A percentile compares a stretch with the other conserved stretches of the same genome.
Conservation (phyloP, 805 yeast genomes). For the Hanseniaspora clermontiae region DNA sequence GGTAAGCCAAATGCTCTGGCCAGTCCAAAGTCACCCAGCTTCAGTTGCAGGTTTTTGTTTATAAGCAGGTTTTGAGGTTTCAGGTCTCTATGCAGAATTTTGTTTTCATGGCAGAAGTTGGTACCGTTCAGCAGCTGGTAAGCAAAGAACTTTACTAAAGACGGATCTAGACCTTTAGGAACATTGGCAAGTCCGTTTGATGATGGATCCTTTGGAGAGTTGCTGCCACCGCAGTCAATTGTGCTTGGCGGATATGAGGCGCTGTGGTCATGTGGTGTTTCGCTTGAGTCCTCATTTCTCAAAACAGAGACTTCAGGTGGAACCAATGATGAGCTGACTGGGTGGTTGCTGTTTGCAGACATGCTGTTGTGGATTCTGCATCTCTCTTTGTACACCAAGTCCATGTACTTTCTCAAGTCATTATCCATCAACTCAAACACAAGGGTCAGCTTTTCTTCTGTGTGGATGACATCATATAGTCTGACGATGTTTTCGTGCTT, state of each 20-base stretch:
- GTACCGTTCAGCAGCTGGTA: conserved; percentile 84
- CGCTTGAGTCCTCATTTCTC: not conserved
- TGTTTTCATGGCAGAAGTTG: conserved; percentile 84
- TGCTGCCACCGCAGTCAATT: not conserved
- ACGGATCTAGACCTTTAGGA: conserved; percentile 29
- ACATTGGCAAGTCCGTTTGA: conserved; percentile 18
- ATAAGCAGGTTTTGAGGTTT: conserved; percentile 93
- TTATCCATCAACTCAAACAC: conserved; percentile 90
- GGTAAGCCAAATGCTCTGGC: conserved; percentile 98
- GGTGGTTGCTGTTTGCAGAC: not conserved
- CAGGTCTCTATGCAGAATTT: conserved; percentile 87
- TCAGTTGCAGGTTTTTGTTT: conserved; percentile 88
- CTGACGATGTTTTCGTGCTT: conserved; percentile 87
- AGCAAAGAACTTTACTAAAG: conserved; percentile 80
- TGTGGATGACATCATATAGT: conserved; percentile 85
- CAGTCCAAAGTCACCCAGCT: conserved; percentile 83
- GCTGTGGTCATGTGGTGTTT: not conserved
- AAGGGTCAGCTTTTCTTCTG: conserved; percentile 84
- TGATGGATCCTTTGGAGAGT: not conserved
- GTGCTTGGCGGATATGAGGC: not conserved
- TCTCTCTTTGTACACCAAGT: conserved; percentile 49
- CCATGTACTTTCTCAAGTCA: conserved; percentile 95
- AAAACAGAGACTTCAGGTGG: conserved; percentile 12
- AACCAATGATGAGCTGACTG: not conserved
- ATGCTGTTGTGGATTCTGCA: not conserved